Evolutionary conservation across 2,329 filamentous ascomycete genomes (phyloP), one percentile per base, ranked within the genome.

Genomic region (Dactylonectria estremocensis): DNA sequence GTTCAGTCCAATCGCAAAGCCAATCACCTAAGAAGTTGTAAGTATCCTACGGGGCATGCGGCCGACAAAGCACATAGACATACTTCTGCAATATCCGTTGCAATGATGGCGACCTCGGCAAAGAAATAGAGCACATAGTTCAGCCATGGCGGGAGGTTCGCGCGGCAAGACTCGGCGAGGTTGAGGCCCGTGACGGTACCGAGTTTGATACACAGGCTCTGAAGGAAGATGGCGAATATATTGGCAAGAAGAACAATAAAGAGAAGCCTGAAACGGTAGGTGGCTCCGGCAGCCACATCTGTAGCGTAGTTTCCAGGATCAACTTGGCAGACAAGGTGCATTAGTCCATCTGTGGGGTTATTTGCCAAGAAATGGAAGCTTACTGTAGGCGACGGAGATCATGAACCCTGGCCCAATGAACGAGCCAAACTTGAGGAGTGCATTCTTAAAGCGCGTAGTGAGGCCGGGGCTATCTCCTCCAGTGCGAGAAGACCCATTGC

Each of bases 181-280:
- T 92, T 90, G 57, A 92, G 80, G 2, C 91, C 91, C 1, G 88
- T 92, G 69, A 93, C 90, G 14, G 89, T 91, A 35, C 91, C 91
- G 6, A 93, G 84, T 77, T 92, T 92, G 79, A 92, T 89, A 74
- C 88, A 88, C 2, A 93, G 85, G 20, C 86, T 89, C 78, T 93
- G 91, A 20, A 93, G 83, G 71, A 92, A 88, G 61, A 93, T 92
- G 72, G 91, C 91, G 74, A 93, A 91, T 57, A 93, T 73, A 77
- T 93, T 93, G 78, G 89, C 89, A 73, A 92, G 83, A 10, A 93
- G 83, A 49, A 93, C 87, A 71, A 93, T 84, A 81, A 93, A 93
- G 3, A 93, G 85, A 37, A 93, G 84, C 46, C 83, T 85, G 81
- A 90, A 93, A 63, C 85, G 86, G 77, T 90, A 92, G 1, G 86